Conservation (phyloP, 2,329 filamentous ascomycete genomes). For the Fusarium sp. region DNA sequence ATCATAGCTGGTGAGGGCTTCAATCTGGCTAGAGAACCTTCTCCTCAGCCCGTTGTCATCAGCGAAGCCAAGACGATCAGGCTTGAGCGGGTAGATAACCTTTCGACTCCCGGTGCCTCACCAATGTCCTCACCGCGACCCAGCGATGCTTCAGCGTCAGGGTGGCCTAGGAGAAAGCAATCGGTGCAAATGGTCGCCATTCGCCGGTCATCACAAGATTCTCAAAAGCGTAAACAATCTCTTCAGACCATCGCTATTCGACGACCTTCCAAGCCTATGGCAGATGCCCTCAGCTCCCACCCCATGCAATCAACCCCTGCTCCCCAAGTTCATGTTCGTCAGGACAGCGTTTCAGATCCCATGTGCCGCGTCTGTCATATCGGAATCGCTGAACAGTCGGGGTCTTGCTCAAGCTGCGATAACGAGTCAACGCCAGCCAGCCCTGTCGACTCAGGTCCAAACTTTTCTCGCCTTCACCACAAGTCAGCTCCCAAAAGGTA, state of each 20-base stretch:
- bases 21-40: slow-evolving; percentile 17
- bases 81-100: slow-evolving; percentile 33
- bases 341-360: slow-evolving; percentile 36
- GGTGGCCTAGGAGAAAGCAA: slow-evolving; percentile 23
- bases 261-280: slow-evolving; percentile 27
- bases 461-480: slow-evolving; percentile 16
- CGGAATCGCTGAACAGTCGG: slow-evolving; percentile 38
- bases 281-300: slow-evolving; percentile 37
- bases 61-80: slow-evolving; percentile 35
- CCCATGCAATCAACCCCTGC: slow-evolving; percentile 17
- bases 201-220: slow-evolving; percentile 23
- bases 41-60: slow-evolving; percentile 26
- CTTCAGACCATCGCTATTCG: slow-evolving; percentile 20
- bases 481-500: slow-evolving; percentile 25
- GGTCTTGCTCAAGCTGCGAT: slow-evolving; percentile 38
- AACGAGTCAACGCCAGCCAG: slow-evolving; percentile 29
- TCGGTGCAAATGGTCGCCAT: slow-evolving; percentile 29
- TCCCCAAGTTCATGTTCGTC: slow-evolving; percentile 34
- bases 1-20: slow-evolving; percentile 19
- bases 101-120: slow-evolving; percentile 23
- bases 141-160: slow-evolving; percentile 5
- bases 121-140: slow-evolving; percentile 26
- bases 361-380: slow-evolving; percentile 38
- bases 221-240: slow-evolving; percentile 25
- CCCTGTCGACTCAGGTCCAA: slow-evolving; percentile 9